These are phyloP conservation scores for Coemansia sp. DNA, from an alignment of 192 early-diverging fungal genomes.

Conservation along the genomic window DNA sequence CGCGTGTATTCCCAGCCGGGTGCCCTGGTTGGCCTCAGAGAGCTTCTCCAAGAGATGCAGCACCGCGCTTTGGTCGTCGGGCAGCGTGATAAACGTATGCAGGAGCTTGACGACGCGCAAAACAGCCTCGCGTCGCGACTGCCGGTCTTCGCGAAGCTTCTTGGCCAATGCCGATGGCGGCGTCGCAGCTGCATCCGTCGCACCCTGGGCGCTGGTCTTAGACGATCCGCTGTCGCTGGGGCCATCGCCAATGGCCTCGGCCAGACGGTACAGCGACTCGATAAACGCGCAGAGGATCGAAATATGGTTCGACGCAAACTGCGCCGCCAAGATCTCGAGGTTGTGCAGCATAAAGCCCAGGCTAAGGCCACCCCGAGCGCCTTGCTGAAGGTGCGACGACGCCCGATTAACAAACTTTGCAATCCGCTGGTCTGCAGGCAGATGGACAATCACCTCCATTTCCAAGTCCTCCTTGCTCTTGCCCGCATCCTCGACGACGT, in stretches of 20 bases:
- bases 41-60: conserved; percentile 45
- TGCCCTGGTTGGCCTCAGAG: conserved; percentile 33
- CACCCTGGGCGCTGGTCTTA: not conserved
- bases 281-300: conserved; percentile 48
- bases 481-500: conserved; percentile 9
- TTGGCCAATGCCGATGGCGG: conserved; percentile 44
- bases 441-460: conserved; percentile 36
- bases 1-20: conserved; percentile 24
- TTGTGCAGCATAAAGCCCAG: conserved; percentile 53
- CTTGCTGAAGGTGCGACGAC: conserved; percentile 50
- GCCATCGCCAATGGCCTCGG: conserved; percentile 15
- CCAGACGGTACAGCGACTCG: conserved; percentile 41
- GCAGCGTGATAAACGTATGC: conserved; percentile 35
- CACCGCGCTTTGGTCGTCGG: conserved; percentile 42
- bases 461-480: conserved; percentile 27
- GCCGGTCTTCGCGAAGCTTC: conserved; percentile 20
- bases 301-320: conserved; percentile 37
- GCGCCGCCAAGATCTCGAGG: conserved; percentile 29
- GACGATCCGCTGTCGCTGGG: not conserved
- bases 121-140: conserved; percentile 24
- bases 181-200: not conserved
- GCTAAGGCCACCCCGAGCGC: conserved; percentile 43
- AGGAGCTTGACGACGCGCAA: conserved; percentile 37
- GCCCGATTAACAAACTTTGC: conserved; percentile 52
- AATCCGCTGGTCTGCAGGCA: conserved; percentile 50